Base-by-base conservation (phyloP, 176 grass and related monocot species). In the bread wheat (Triticum aestivum) region DNA sequence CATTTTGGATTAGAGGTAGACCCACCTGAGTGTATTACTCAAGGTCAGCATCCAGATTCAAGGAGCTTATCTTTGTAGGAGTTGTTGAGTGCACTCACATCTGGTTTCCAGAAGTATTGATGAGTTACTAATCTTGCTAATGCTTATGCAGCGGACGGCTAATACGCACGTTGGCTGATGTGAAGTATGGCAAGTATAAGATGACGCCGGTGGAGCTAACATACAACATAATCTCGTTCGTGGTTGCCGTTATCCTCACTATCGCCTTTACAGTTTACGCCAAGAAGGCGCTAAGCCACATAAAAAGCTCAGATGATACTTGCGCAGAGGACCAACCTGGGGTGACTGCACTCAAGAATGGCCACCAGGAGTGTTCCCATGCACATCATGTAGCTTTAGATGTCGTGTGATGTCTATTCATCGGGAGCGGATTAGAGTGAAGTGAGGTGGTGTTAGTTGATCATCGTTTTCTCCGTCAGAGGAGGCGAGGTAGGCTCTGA, bases 151-250 rank as follows among this genome's bases (percentile, higher is more conserved):
- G 97, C 9, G 97, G 97, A 9, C 84, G 92, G 61, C 76, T 99
- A 35, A 99, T 99, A 88, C 82, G 80, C 0, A 99, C 94, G 4
- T 80, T 99, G 91, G 97, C 92, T 5, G 68, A 96, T 82, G 88
- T 99, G 94, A 79, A 99, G 69, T 99, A 94, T 86, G 79, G 88
- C 37, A 99, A 96, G 59, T 94, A 96, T 23, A 96, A 81, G 73
- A 96, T 99, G 97, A 91, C 94, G 15, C 90, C 94, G 0, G 58
- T 96, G 68, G 97, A 96, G 90, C 96, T 94, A 81, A 78, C 78
- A 38, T 99, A 96, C 89, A 99, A 99, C 69, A 62, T 90, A 45
- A 37, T 99, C 71, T 99, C 97, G 23, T 91, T 96, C 21, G 9
- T 99, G 21, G 47, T 96, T 1, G 87, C 94, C 10, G 76, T 91